A percentile compares a stretch with the other conserved stretches of the same genome.
Conservation (phyloP, 768 basidiomycete genomes). For the Megacollybia marginata region DNA sequence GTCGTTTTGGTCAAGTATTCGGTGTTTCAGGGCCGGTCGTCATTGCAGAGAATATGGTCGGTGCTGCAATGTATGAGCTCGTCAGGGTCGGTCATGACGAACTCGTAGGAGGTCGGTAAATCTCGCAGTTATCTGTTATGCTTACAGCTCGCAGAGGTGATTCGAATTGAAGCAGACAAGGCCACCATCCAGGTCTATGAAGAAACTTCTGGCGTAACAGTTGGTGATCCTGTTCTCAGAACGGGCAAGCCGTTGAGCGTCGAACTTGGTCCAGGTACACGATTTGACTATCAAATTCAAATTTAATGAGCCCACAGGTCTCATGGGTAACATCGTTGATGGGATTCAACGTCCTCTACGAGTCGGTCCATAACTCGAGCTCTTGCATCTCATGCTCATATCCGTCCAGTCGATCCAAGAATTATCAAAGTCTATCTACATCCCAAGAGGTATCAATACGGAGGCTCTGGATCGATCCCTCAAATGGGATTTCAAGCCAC, state of each 20-base stretch:
- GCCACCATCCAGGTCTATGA: slow-evolving; percentile 99
- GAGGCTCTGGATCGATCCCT: slow-evolving; percentile 82
- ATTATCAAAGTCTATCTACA: slow-evolving; percentile 97
- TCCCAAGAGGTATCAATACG: slow-evolving; percentile 98
- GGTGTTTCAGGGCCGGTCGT: slow-evolving; percentile 99
- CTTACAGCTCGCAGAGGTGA: slow-evolving; percentile 67
- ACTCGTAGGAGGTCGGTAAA: slow-evolving; percentile 79
- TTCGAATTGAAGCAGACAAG: slow-evolving; percentile 96
- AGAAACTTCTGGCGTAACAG: slow-evolving; percentile 98
- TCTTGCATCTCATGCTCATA: neutral
- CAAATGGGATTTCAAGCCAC: slow-evolving; percentile 93
- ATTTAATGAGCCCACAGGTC: slow-evolving; percentile 39
- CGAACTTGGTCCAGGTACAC: slow-evolving; percentile 90
- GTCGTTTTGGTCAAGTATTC: slow-evolving; percentile 79
- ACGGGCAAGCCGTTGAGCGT: slow-evolving; percentile 98
- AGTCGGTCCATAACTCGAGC: slow-evolving; percentile 36
- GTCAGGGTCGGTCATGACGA: slow-evolving; percentile 98
- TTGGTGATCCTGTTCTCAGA: slow-evolving; percentile 94
- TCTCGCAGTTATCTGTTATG: neutral
- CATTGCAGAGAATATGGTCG: slow-evolving; percentile 92
- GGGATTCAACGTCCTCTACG: slow-evolving; percentile 91
- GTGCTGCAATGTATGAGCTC: slow-evolving; percentile 95
- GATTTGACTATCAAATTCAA: neutral
- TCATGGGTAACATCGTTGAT: slow-evolving; percentile 99
- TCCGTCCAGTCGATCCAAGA: slow-evolving; percentile 77